Conservation (phyloP, 352 stramenopile genomes). For the Pythium utonaiense region DNA sequence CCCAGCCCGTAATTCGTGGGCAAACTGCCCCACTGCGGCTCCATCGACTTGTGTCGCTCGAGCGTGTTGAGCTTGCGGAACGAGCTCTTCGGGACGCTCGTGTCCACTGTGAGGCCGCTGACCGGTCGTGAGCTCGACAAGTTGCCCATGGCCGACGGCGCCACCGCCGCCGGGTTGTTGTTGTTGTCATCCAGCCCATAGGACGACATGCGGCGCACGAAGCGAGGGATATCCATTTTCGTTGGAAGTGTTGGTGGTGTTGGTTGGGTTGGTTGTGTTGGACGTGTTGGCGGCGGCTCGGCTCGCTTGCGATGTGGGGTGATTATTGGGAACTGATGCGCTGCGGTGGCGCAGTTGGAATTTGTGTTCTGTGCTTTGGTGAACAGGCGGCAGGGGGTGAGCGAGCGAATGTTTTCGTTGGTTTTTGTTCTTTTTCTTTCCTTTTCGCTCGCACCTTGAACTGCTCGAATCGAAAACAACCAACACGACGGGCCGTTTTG, state of each 20-base stretch:
- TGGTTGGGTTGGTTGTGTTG: neutral
- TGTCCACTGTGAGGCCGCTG: constrained; percentile 40
- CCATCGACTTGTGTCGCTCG: constrained; percentile 5
- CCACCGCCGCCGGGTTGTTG: constrained; percentile 14
- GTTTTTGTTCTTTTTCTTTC: neutral
- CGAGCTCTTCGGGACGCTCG: constrained; percentile 31
- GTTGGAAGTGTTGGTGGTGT: constrained; percentile 9
- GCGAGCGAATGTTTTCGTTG: neutral
- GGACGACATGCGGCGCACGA: constrained; percentile 34
- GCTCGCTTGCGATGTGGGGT: neutral
- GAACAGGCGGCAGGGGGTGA: too few relatives aligned
- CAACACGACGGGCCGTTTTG: neutral
- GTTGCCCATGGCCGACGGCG: constrained; percentile 6
- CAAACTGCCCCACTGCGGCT: constrained; percentile 24
- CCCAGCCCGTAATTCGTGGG: neutral
- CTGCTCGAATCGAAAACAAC: neutral
- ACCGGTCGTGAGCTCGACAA: neutral
- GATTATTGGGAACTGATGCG: neutral
- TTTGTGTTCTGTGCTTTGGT: neutral
- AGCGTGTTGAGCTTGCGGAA: constrained; percentile 23
- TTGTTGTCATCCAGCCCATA: constrained; percentile 21
- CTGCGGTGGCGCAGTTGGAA: too few relatives aligned
- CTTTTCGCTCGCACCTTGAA: neutral
- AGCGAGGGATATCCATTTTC: constrained; percentile 33
- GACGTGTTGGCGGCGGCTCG: neutral